Percentiles rank a stretch among this genome's conserved stretches.
Conservation (phyloP, 495 filamentous ascomycete genomes). For the Usnea hakonensis region DNA sequence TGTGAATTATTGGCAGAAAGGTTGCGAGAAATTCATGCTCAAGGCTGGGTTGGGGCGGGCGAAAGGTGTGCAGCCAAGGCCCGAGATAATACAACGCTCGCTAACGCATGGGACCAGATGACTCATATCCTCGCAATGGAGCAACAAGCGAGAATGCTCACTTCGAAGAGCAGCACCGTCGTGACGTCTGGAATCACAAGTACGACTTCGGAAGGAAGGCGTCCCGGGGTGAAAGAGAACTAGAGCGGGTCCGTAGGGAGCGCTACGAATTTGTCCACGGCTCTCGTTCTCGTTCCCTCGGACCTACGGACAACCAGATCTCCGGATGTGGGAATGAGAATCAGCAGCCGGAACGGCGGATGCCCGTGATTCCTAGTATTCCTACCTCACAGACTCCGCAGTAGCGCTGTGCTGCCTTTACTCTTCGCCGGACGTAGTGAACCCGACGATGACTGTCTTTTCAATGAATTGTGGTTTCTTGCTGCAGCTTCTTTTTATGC, state of each 20-base stretch:
- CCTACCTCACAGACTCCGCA: neutral
- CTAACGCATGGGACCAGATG: neutral
- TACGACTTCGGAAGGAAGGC: neutral
- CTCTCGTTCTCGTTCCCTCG: too few relatives aligned
- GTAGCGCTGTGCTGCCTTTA: neutral
- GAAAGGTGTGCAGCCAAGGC: neutral
- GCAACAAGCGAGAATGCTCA: neutral
- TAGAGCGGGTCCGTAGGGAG: neutral
- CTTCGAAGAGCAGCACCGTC: neutral
- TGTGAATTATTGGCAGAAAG: neutral
- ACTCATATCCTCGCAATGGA: neutral
- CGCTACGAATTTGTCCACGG: neutral
- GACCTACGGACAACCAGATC: too few relatives aligned
- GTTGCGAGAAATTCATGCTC: neutral
- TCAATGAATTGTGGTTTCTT: neutral
- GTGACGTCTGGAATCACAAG: neutral
- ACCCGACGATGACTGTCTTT: neutral
- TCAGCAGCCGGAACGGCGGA: neutral
- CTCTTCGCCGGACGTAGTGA: neutral
- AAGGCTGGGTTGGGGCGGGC: neutral
- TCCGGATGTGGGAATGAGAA: too few relatives aligned
- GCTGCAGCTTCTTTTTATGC: too few relatives aligned
- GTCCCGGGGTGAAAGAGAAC: neutral
- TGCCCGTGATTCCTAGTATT: neutral
- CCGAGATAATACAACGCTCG: neutral